Evolutionary conservation across 129 eudicot species (phyloP).

Genomic region (Lactuca saligna): DNA sequence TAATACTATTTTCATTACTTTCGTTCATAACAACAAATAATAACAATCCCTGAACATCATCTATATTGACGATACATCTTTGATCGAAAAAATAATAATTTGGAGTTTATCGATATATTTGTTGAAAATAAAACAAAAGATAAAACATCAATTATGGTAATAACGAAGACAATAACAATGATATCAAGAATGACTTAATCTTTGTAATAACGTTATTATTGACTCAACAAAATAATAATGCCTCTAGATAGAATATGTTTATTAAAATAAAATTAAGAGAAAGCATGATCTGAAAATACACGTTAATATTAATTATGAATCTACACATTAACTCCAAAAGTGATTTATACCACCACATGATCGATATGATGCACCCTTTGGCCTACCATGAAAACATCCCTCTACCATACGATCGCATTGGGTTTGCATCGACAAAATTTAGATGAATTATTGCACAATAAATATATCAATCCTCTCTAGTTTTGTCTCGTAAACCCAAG

Average conservation of each 20-base stretch:
- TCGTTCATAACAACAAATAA: not conserved
- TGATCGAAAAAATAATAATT: not conserved
- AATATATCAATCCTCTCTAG: conserved; percentile 25
- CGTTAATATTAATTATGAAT: conserved; percentile 33
- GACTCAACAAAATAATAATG: not conserved
- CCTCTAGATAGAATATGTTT: conserved; percentile 12
- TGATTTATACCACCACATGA: conserved; percentile 19
- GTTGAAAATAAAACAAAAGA: not conserved
- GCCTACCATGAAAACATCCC: conserved; percentile 21
- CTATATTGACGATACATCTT: not conserved
- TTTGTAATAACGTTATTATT: not conserved
- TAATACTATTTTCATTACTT: not conserved
- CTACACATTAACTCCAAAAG: conserved; percentile 29
- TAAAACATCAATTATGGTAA: not conserved
- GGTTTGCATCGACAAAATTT: conserved; percentile 37
- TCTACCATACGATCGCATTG: conserved; percentile 15
- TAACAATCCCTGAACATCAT: not conserved
- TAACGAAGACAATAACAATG: not conserved
- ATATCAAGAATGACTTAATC: not conserved
- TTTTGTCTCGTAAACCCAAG: conserved; percentile 46
- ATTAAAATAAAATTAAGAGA: conserved; percentile 25
- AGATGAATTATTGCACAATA: conserved; percentile 39
- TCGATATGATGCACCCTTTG: conserved; percentile 13
- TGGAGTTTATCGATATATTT: not conserved
- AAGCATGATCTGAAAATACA: conserved; percentile 28